Conservation (phyloP, 805 yeast genomes). For the Clavispora carvajalis region DNA sequence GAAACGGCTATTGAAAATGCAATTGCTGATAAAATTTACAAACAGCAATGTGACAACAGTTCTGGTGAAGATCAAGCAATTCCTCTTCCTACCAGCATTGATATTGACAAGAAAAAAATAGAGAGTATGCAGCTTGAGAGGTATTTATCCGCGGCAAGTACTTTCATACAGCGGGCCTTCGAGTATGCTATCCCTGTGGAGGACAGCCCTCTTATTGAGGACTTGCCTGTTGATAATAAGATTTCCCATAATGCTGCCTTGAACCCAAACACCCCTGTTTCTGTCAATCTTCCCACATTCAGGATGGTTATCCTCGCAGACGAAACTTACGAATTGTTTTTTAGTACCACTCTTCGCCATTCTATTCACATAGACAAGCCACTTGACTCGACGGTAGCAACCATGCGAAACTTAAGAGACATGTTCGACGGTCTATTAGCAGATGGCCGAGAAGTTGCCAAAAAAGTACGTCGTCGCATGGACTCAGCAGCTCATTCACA, state of each 20-base stretch:
- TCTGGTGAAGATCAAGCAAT: constrained; percentile 24
- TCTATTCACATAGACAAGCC: constrained; percentile 63
- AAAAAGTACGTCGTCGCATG: constrained; percentile 81
- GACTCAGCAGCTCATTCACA: constrained; percentile 55
- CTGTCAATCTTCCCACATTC: constrained; percentile 77
- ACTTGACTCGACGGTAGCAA: constrained; percentile 40
- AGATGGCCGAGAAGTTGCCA: constrained; percentile 89
- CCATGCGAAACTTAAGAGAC: constrained; percentile 63
- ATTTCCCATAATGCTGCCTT: constrained; percentile 72
- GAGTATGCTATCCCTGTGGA: constrained; percentile 80
- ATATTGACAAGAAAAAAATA: constrained; percentile 58
- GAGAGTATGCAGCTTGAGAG: constrained; percentile 67
- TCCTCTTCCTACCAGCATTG: constrained; percentile 52
- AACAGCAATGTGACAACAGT: constrained; percentile 31
- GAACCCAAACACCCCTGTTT: constrained; percentile 73
- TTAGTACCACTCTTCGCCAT: constrained; percentile 60
- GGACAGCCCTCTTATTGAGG: constrained; percentile 31
- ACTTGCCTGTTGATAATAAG: constrained; percentile 30
- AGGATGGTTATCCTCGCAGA: constrained; percentile 93
- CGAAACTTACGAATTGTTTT: constrained; percentile 84
- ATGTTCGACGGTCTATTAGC: constrained; percentile 89
- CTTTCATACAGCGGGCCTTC: constrained; percentile 79
- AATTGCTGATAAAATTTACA: constrained; percentile 57
- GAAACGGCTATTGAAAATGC: constrained; percentile 57
- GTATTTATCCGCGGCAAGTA: constrained; percentile 81